phyloP scores from a whole-genome alignment of 129 eudicot species.

The Flaveria ramosissima region DNA sequence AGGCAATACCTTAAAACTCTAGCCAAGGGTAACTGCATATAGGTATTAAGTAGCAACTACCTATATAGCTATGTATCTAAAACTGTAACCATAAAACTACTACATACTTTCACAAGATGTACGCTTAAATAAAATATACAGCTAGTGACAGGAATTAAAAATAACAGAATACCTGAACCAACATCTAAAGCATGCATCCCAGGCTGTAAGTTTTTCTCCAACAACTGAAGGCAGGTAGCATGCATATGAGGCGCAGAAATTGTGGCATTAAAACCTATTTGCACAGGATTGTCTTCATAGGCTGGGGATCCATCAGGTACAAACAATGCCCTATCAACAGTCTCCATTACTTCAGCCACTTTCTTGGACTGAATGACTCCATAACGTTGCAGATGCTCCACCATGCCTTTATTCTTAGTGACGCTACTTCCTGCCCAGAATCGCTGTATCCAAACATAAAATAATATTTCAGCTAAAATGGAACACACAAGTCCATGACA shows the following conservation, averaged over 20 bases:
- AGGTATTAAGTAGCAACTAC: neutral
- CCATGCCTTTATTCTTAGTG: slow-evolving; percentile 65
- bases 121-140: neutral
- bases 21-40: neutral
- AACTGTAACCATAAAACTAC: neutral
- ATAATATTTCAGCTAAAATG: slow-evolving; percentile 11
- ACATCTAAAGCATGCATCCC: slow-evolving; percentile 97
- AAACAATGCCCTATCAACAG: slow-evolving; percentile 86
- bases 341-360: slow-evolving; percentile 87
- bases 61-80: slow-evolving; percentile 7
- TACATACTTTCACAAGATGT: neutral
- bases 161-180: slow-evolving; percentile 76
- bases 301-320: slow-evolving; percentile 82
- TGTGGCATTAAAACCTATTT: slow-evolving; percentile 88
- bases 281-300: slow-evolving; percentile 85
- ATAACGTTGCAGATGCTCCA: slow-evolving; percentile 59
- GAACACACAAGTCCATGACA: slow-evolving; percentile 11
- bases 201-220: slow-evolving; percentile 82
- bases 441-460: slow-evolving; percentile 56
- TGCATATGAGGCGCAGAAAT: slow-evolving; percentile 99
- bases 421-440: slow-evolving; percentile 56
- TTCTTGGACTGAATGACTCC: slow-evolving; percentile 71
- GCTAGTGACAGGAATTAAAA: neutral
- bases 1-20: neutral
- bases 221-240: slow-evolving; percentile 86